Base-by-base conservation (phyloP, 2,329 filamentous ascomycete genomes). In the Elsinoe perseae region DNA sequence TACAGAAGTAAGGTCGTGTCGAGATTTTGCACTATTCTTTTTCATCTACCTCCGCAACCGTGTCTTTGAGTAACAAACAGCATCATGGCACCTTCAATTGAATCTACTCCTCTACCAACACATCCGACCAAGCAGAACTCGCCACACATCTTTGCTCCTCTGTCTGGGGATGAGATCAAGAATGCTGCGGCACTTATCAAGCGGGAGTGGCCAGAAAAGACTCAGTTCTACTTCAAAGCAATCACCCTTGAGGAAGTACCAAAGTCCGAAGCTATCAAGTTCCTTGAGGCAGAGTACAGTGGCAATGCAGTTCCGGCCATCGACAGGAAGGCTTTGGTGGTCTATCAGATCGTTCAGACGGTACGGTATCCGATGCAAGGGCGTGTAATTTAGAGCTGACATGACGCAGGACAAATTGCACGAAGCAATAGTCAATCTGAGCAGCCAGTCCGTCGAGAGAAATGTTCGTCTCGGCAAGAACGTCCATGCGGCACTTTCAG, bases 171-270 rank as follows among this genome's bases (percentile, higher is more conserved):
- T 20, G 83, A 86, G 66, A 83, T 86, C 60, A 71, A 71, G 12
- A 69, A 74, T 43, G 75, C 76, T 25, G 72, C 77, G 5, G 62
- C 67, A 1, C 68, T 83, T 28, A 71, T 85, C 59, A 75, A 70
- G 57, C 66, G 68, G 46, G 71, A 75, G 56, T 85, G 82, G 79
- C 82, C 81, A 0, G 69, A 71, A 10, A 73, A 74, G 21, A 78
- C 77, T 2, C 73, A 79, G 27, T 66, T 84, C 42, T 79, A 83
- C 53, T 83, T 82, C 75, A 88, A 88, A 71, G 80, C 79, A 62
- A 78, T 89, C 52, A 86, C 81, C 57, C 58, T 61, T 4, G 53
- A 61, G 34, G 59, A 61, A 43, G 55, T 58, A 4, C 42, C 55
- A 10, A 61, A 62, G 55, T 40, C 44, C 14, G 59, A 62, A 21